Evolutionary conservation across 441 rosid genomes (phyloP), one percentile per base, ranked within the genome.

Genomic region (Erodium texanum): DNA sequence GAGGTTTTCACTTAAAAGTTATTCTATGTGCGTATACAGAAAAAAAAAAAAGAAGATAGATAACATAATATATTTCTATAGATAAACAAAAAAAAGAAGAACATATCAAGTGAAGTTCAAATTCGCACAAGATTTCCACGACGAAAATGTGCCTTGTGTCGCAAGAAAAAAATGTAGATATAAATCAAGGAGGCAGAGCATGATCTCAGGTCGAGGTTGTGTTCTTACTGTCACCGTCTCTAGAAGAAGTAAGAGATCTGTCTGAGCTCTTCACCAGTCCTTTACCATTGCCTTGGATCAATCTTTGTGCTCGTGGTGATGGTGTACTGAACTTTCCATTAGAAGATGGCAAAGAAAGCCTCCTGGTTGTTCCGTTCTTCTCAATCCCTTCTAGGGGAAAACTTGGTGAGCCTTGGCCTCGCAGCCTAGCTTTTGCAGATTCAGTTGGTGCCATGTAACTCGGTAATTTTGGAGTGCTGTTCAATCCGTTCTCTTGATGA

Each of bases 361-460:
- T 83, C 74, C 98, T 81, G 64, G 77, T 67, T 24, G 67, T 29
- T 48, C 82, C 78, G 73, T 41, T 41, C 48, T 76, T 83, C 74
- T 76, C 91, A 32, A 70, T 66, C 65, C 66, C 82, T 68, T 82
- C 90, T 68, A 38, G 69, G 20, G 72, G 27, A 70, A 85, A 24
- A 70, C 81, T 61, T 2, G 95, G 83, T 48, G 93, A 82, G 65
- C 84, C 90, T 76, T 87, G 91, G 71, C 75, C 89, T 75, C 82
- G 82, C 62, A 86, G 76, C 80, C 79, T 88, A 62, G 90, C 90
- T 75, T 82, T 86, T 48, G 80, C 85, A 74, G 89, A 87, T 77
- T 76, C 82, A 71, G 96, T 92, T 6, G 90, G 89, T 24, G 92
- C 89, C 98, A 89, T 89, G 77, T 88, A 92, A 79, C 93, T 86